Base-by-base conservation (phyloP, 106 monocot species). In the Dioscorea alata region DNA sequence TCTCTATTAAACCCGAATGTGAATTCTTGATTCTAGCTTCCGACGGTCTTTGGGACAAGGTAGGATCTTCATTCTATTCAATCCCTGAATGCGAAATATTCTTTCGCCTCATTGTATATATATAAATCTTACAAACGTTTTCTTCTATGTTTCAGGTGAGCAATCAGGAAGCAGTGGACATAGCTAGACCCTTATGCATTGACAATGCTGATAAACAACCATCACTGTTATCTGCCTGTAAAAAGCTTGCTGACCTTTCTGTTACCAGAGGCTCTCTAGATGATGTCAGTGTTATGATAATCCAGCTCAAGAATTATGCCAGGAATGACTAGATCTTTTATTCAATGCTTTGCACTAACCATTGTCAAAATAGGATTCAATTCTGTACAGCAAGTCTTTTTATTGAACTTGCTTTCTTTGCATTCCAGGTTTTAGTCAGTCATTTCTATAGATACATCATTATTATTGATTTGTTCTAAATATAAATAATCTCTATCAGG, bases 11-110 rank as follows among this genome's bases (percentile, higher is more conserved):
- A 70, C 80, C 84, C 15, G 76, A 90, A 35, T 83, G 54, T 59
- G 97, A 99, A 72, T 99, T 99, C 74, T 61, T 99, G 60, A 87
- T 99, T 68, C 82, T 99, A 23, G 97, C 92, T 0, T 99, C 97
- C 21, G 92, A 99, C 73, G 97, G 97, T 1, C 77, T 99, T 7
- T 99, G 97, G 97, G 81, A 81, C 33, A 69, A 81, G 63, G 76
- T 75, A 22, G n/a, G 15, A 8, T 54, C 19, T 3, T 16, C 54
- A 54, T 13, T 54, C 9, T 16, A 19, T 54, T 8, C 42, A 42
- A 42, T 42, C 42, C 42, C 42, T 42, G 42, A 3, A 28, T 28
- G 28, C 28, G 28, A 28, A 28, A 28, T 28, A 28, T 3, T 28
- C 28, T 28, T 3, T 28, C 10, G 42, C 42, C 4, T 42, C 42